These are phyloP conservation scores for Uncinocarpus reesii DNA, from an alignment of 2,329 filamentous ascomycete genomes.

Conservation along the genomic window DNA sequence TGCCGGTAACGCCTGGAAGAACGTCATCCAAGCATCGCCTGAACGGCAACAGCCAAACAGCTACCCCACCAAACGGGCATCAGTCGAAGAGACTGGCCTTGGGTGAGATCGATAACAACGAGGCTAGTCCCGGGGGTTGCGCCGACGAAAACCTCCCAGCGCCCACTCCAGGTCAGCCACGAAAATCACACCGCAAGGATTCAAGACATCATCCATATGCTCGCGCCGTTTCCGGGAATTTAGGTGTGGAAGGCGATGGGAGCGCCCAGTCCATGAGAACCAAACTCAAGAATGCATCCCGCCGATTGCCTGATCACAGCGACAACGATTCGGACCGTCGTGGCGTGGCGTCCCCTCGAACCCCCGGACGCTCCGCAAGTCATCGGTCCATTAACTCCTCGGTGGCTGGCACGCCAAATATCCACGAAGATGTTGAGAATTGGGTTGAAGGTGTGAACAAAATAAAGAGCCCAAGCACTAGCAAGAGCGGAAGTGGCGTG, in stretches of 20 bases:
- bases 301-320: slow-evolving; percentile 42
- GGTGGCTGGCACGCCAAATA: slow-evolving; percentile 58
- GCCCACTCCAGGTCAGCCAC: slow-evolving; percentile 87
- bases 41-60: slow-evolving; percentile 57
- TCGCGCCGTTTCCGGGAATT: slow-evolving; percentile 42
- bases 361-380: slow-evolving; percentile 52
- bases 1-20: slow-evolving; percentile 45
- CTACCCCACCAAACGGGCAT: slow-evolving; percentile 74
- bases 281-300: slow-evolving; percentile 17
- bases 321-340: slow-evolving; percentile 79
- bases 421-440: slow-evolving; percentile 58
- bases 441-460: slow-evolving; percentile 35
- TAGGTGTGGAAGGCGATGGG: slow-evolving; percentile 30
- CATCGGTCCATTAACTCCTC: slow-evolving; percentile 64
- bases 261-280: slow-evolving; percentile 16
- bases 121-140: slow-evolving; percentile 37
- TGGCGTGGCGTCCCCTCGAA: slow-evolving; percentile 54
- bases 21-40: slow-evolving; percentile 49
- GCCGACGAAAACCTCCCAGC: slow-evolving; percentile 81
- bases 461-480: slow-evolving; percentile 45
- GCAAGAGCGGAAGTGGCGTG: slow-evolving; percentile 44
- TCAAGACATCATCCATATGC: slow-evolving; percentile 63
- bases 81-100: slow-evolving; percentile 70
- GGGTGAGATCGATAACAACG: slow-evolving; percentile 86
- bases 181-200: slow-evolving; percentile 73